Percentiles rank a stretch among this genome's conserved stretches.
Conservation (phyloP, 2,329 filamentous ascomycete species). For the Diaporthe sp. region DNA sequence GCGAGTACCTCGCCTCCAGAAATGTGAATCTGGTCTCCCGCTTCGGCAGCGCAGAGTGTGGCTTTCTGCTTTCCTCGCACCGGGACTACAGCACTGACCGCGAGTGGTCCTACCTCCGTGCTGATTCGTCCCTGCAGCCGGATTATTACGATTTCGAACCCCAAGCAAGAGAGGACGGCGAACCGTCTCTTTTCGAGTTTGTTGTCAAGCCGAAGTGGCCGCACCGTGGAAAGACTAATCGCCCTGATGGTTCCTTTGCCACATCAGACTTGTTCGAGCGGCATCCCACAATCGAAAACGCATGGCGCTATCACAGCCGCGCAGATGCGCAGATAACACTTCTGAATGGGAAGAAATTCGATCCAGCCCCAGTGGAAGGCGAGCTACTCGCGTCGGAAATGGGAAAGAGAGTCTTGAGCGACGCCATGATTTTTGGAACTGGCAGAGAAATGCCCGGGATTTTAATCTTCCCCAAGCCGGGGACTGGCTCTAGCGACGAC, state of each 20-base stretch:
- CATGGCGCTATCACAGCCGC: conserved; percentile 74
- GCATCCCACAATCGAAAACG: conserved; percentile 64
- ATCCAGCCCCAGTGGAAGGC: conserved; percentile 73
- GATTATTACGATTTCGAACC: conserved; percentile 61
- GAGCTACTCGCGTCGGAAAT: conserved; percentile 57
- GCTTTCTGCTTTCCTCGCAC: conserved; percentile 74
- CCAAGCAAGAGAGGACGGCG: conserved; percentile 50
- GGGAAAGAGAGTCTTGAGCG: conserved; percentile 59
- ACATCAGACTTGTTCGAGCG: conserved; percentile 74
- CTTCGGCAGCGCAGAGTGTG: conserved; percentile 77
- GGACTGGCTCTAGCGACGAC: conserved; percentile 47
- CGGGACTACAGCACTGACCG: conserved; percentile 66
- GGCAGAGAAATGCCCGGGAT: conserved; percentile 68
- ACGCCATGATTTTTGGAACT: conserved; percentile 74
- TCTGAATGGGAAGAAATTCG: conserved; percentile 78
- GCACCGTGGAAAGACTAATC: conserved; percentile 70
- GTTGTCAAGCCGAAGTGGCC: conserved; percentile 71
- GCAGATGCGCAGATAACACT: conserved; percentile 74
- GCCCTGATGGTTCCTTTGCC: conserved; percentile 71
- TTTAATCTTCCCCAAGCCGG: conserved; percentile 63
- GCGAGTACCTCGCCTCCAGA: conserved; percentile 64
- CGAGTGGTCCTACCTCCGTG: conserved; percentile 74
- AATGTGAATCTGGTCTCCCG: conserved; percentile 72
- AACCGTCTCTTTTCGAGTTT: conserved; percentile 61
- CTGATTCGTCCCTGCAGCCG: conserved; percentile 43